Evolutionary conservation across 2,329 filamentous ascomycete genomes (phyloP).

Genomic region (Diaporthe ilicicola): DNA sequence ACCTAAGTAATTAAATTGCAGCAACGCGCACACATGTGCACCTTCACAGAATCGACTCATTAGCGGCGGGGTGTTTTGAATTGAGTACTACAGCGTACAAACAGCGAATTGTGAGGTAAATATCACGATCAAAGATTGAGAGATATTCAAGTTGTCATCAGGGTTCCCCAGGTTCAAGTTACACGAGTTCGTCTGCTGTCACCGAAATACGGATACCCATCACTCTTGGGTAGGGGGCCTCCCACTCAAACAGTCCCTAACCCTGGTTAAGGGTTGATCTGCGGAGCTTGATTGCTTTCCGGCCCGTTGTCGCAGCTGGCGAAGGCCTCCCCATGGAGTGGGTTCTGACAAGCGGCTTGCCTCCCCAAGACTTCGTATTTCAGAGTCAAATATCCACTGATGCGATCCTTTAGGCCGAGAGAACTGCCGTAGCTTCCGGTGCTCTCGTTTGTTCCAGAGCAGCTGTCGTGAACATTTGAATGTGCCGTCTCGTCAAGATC

Average conservation of each 20-base stretch:
- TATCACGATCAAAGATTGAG: too few species aligned
- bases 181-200: background rate
- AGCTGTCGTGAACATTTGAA: background rate
- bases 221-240: background rate
- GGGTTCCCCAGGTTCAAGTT: background rate
- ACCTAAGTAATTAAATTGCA: too few species aligned
- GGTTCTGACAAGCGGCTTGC: background rate
- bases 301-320: background rate
- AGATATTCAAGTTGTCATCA: background rate
- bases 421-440: background rate
- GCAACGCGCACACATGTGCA: too few species aligned
- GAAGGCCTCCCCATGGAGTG: background rate
- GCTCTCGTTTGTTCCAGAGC: background rate
- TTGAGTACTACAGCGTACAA: too few species aligned
- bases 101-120: too few species aligned
- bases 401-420: slow-evolving; percentile 2
- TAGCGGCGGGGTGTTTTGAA: too few species aligned
- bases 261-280: background rate
- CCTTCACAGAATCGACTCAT: too few species aligned
- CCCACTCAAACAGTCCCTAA: background rate
- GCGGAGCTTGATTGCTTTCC: background rate
- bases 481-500: background rate
- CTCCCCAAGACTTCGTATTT: background rate
- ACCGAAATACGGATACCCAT: background rate
- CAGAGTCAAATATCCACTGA: background rate